Evolutionary conservation across 352 stramenopile species (phyloP), one percentile per base, ranked within the genome.

Genomic region (Phytophthora pisi): DNA sequence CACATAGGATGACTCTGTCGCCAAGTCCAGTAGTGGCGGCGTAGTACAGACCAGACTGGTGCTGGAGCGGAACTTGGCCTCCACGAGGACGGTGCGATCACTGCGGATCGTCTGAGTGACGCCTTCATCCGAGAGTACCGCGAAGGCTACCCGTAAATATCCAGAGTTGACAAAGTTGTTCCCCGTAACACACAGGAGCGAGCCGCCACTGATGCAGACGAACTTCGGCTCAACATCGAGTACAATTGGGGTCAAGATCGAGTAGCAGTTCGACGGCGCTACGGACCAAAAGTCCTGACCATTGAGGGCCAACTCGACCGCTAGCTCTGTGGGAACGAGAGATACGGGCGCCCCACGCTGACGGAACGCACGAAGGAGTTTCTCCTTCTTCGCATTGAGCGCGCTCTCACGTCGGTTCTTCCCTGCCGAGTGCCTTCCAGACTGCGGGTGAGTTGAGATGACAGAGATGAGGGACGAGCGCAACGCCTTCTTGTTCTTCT

Each of bases 251-350:
- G 77, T 75, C 4, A 75, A 74, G 0, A 68, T 57, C 11, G 77
- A 58, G 24, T 82, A 87, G 47, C 78, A 79, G 5, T 58, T 72
- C 9, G 64, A 72, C 1, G 81, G 77, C 11, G 77, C 77, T 1
- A 74, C 47, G 0, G 82, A 88, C 75, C 78, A 81, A 18, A 87
- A 91, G 45, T 91, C 81, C 58, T 91, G 82, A 1, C 82, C 82
- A 54, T 91, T 91, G 10, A 91, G 70, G 9, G 82, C 82, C 2
- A 91, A 42, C 31, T 91, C 82, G 0, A 87, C 66, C 2, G 77
- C 54, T 31, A 91, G 56, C 36, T 91, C 82, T 2, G 64, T 91
- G 0, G 82, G 80, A 6, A 88, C 60, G 6, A 79, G 18, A 8
- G 75, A 78, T 15, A 65, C 46, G 0, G 62, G 64, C 23, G 66